These are phyloP conservation scores for Cladosporium phlei DNA, from an alignment of 2,329 filamentous ascomycete genomes.

Conservation along the genomic window DNA sequence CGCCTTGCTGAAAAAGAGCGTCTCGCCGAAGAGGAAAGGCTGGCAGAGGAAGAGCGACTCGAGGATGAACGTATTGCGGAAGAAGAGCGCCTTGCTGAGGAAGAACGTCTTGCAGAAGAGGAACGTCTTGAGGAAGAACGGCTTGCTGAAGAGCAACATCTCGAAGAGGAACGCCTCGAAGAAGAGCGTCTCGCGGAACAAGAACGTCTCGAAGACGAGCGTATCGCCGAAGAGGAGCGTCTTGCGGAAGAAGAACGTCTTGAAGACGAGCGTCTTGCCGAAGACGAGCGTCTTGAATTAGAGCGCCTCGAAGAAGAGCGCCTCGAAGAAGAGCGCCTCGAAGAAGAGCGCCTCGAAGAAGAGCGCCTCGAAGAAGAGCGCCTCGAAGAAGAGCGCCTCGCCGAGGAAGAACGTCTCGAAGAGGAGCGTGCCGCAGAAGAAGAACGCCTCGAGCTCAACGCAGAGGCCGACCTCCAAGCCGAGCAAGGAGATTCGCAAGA, in stretches of 20 bases:
- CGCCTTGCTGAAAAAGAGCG: conserved; percentile 2
- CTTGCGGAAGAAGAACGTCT: background rate
- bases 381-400: background rate
- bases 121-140: background rate
- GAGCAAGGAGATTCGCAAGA: conserved; percentile 33
- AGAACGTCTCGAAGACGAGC: background rate
- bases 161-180: background rate
- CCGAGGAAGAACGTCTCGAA: background rate
- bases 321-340: background rate
- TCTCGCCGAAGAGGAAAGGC: background rate
- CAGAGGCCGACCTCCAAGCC: conserved; percentile 16
- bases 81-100: conserved; percentile 4
- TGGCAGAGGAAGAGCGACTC: conserved; percentile 5
- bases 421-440: background rate
- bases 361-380: background rate
- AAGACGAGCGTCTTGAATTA: background rate
- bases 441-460: background rate
- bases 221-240: background rate
- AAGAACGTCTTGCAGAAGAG: conserved; percentile 5
- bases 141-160: background rate
- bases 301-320: conserved; percentile 1
- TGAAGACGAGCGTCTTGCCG: background rate
- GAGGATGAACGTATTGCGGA: background rate
- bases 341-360: background rate
- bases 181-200: background rate